Percentiles rank a stretch among this genome's conserved stretches.
Evolutionary conservation across 768 basidiomycete genomes (phyloP).

Genomic region (Panus rudis): DNA sequence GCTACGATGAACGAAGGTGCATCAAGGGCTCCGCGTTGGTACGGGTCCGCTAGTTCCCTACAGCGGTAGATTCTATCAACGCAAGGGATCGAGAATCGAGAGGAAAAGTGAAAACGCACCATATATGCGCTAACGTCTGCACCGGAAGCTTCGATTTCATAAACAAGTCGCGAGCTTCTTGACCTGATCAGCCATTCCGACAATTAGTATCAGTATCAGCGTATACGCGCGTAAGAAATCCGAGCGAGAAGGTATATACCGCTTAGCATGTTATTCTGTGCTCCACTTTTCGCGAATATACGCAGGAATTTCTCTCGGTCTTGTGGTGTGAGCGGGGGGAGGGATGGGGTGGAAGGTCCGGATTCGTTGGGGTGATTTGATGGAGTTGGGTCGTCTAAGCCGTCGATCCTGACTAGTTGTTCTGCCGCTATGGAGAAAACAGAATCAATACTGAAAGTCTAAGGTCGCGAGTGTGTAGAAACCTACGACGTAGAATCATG

Average conservation of each 20-base stretch:
- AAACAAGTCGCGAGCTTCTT: constrained; percentile 57
- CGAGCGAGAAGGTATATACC: constrained; percentile 28
- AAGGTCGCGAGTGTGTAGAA: neutral
- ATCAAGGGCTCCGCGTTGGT: constrained; percentile 53
- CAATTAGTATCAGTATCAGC: neutral
- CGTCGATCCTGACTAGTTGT: constrained; percentile 39
- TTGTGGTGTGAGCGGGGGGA: constrained; percentile 42
- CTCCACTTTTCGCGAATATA: constrained; percentile 44
- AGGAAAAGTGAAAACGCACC: constrained; percentile 4
- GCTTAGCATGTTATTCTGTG: constrained; percentile 45
- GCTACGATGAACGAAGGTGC: constrained; percentile 63
- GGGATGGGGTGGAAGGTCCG: constrained; percentile 10
- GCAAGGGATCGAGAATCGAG: neutral
- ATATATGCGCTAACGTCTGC: constrained; percentile 13
- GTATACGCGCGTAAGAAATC: neutral
- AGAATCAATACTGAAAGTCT: neutral
- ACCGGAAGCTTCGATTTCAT: constrained; percentile 45
- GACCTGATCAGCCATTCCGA: constrained; percentile 31
- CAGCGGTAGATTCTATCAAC: neutral
- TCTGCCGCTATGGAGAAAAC: constrained; percentile 36
- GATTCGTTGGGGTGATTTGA: neutral
- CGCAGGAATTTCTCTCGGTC: constrained; percentile 50
- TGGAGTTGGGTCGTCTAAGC: constrained; percentile 14
- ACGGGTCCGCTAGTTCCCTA: constrained; percentile 59
- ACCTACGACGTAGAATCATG: constrained; percentile 30